phyloP scores from a whole-genome alignment of 768 basidiomycete genomes.

The Leucosporidium scottii region DNA sequence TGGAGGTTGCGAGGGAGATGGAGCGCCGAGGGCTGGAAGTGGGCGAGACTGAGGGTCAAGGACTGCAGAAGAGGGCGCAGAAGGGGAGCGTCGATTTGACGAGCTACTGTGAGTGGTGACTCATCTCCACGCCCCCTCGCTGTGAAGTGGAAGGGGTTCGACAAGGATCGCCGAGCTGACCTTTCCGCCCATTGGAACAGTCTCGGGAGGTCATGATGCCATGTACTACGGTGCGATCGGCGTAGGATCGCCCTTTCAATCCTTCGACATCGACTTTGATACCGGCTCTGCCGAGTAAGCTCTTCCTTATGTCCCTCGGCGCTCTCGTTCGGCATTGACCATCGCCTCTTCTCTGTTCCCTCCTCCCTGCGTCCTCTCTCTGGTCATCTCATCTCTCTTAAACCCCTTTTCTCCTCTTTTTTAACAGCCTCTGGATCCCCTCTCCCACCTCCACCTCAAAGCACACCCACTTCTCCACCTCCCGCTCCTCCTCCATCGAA shows the following conservation, averaged over 20 bases:
- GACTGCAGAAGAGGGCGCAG: conserved; percentile 16
- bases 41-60: conserved; percentile 1
- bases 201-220: conserved; percentile 29
- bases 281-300: not conserved
- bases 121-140: too few species aligned
- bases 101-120: conserved; percentile 24
- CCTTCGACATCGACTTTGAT: conserved; percentile 13
- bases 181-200: not conserved
- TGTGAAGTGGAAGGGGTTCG: not conserved
- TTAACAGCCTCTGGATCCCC: conserved; percentile 18
- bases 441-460: conserved; percentile 5
- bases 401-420: conserved; percentile 10
- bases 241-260: conserved; percentile 25
- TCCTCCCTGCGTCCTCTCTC: too few species aligned
- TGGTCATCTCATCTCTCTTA: not conserved
- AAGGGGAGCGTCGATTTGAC: conserved; percentile 12
- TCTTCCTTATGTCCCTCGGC: not conserved
- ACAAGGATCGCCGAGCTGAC: not conserved
- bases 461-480: conserved; percentile 15
- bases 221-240: conserved; percentile 21
- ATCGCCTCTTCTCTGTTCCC: not conserved
- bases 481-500: conserved; percentile 8
- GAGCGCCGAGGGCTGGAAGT: not conserved
- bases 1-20: conserved; percentile 13
- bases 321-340: too few species aligned